phyloP scores from a whole-genome alignment of 73 alveolate genomes.

The Blepharisma stoltei region DNA sequence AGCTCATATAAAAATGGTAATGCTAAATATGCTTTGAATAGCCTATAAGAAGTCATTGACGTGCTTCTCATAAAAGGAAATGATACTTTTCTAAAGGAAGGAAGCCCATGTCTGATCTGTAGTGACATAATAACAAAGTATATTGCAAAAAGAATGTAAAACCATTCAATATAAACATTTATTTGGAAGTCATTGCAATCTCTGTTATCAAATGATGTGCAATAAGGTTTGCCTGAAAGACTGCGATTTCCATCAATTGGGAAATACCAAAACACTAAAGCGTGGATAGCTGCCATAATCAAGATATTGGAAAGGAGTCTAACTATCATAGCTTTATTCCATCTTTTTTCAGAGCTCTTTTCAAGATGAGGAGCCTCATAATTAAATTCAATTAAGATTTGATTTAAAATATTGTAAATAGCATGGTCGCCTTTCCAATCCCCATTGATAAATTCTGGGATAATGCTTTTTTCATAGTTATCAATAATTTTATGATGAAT shows the following conservation, averaged over 20 bases:
- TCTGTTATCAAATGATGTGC: not conserved
- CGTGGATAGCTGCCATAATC: conserved; percentile 24
- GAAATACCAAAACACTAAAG: conserved; percentile 47
- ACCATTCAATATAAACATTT: conserved; percentile 55
- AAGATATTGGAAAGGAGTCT: no score
- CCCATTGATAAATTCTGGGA: no score
- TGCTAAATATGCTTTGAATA: conserved; percentile 71
- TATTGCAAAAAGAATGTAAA: conserved; percentile 66
- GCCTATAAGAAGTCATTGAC: conserved; percentile 42
- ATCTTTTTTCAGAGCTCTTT: no score
- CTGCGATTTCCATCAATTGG: conserved; percentile 35
- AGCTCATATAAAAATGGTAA: conserved; percentile 93
- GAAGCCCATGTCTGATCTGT: conserved; percentile 79
- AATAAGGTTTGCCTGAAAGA: conserved; percentile 27
- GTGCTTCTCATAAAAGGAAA: conserved; percentile 49
- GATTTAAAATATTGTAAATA: no score
- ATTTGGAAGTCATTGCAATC: conserved; percentile 26
- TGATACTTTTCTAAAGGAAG: conserved; percentile 53
- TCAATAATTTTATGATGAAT: no score
- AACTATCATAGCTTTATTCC: no score
- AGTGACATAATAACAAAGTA: conserved; percentile 68
- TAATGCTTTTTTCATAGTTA: no score
- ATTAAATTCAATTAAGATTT: no score
- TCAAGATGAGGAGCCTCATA: no score
- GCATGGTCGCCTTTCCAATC: no score